These are phyloP conservation scores for Neurospora pannonica DNA, from an alignment of 495 filamentous ascomycete species.

Conservation along the genomic window DNA sequence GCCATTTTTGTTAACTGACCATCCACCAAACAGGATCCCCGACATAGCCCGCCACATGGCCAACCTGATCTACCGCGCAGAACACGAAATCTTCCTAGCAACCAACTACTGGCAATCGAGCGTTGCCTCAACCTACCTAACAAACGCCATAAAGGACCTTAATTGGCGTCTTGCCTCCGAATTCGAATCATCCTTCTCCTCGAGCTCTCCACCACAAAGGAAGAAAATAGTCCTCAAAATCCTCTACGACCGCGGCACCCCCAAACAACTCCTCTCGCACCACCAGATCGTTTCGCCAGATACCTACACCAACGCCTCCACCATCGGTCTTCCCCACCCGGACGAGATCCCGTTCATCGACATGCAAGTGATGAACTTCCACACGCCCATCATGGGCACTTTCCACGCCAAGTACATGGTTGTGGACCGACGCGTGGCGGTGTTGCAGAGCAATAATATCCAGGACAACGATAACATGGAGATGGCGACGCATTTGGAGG, in stretches of 20 bases:
- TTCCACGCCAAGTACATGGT: conserved; percentile 73
- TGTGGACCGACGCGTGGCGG: conserved; percentile 57
- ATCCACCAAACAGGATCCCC: conserved; percentile 32
- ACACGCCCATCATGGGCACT: conserved; percentile 62
- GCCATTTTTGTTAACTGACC: too few species aligned
- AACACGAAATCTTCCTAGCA: conserved; percentile 61
- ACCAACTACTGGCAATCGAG: conserved; percentile 70
- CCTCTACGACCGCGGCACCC: conserved; percentile 62
- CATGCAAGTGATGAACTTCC: conserved; percentile 65
- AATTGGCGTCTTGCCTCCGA: conserved; percentile 50
- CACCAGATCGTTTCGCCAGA: conserved; percentile 50
- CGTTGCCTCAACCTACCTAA: conserved; percentile 54
- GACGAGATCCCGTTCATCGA: conserved; percentile 62
- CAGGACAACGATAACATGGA: conserved; percentile 71
- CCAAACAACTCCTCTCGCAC: conserved; percentile 53
- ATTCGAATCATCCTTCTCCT: conserved; percentile 25
- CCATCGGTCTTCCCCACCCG: conserved; percentile 49
- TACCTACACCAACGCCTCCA: conserved; percentile 41
- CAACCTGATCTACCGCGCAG: conserved; percentile 63
- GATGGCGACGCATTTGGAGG: conserved; percentile 73
- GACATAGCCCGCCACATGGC: conserved; percentile 67
- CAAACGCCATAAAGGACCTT: conserved; percentile 58
- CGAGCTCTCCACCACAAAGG: not conserved
- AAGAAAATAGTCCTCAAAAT: conserved; percentile 57
- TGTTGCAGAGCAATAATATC: conserved; percentile 69